phyloP scores from a whole-genome alignment of 1,284 basidiomycete species.

The Papiliotrema nemorosa region DNA sequence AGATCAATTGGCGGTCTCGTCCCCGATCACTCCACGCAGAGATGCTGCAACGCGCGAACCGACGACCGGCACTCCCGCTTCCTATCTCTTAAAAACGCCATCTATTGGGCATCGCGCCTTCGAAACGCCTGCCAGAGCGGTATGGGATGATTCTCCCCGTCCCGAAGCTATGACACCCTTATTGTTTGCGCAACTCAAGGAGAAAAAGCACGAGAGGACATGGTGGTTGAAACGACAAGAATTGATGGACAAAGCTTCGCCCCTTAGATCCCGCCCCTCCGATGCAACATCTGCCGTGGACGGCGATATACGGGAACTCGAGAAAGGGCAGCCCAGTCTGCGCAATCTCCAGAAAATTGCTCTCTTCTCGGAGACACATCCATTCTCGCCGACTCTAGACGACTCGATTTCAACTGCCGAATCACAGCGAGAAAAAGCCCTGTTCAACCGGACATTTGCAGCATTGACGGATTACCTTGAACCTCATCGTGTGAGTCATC shows the following conservation, averaged over 20 bases:
- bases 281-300: constrained; percentile 11
- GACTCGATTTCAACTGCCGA: constrained; percentile 7
- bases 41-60: constrained; percentile 6
- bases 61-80: not conserved
- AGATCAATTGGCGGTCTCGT: constrained; percentile 8
- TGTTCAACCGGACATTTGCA: constrained; percentile 32
- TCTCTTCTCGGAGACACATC: constrained; percentile 27
- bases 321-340: constrained; percentile 14
- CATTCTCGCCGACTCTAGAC: constrained; percentile 8
- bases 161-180: constrained; percentile 26
- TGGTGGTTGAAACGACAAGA: constrained; percentile 41
- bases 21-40: constrained; percentile 22
- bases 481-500: constrained; percentile 26
- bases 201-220: constrained; percentile 32
- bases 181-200: constrained; percentile 32
- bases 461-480: constrained; percentile 27
- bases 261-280: not conserved
- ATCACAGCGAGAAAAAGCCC: constrained; percentile 23
- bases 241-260: constrained; percentile 1
- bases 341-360: constrained; percentile 33
- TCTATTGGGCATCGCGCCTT: constrained; percentile 3
- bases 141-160: constrained; percentile 43
- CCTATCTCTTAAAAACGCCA: not conserved
- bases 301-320: constrained; percentile 21
- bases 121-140: not conserved